phyloP scores from a whole-genome alignment of 2,329 filamentous ascomycete species.

The Colletotrichum sp. region DNA sequence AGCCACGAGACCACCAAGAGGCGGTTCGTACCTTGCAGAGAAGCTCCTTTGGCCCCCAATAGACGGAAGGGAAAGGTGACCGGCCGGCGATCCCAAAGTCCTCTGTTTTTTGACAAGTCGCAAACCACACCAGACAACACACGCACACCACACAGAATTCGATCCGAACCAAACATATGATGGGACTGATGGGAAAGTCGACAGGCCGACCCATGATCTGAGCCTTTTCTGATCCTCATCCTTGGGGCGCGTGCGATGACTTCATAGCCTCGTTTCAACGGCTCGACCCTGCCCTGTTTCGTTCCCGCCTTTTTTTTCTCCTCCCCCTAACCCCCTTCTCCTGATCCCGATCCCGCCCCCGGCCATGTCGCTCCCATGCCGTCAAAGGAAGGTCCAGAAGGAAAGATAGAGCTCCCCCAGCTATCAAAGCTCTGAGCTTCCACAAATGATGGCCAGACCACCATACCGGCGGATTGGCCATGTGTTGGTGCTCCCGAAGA shows the following conservation, averaged over 20 bases:
- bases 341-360: neutral
- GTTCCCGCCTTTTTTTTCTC: neutral
- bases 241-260: conserved; percentile 7
- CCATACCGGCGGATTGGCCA: neutral
- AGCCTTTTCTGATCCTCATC: conserved; percentile 3
- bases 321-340: neutral
- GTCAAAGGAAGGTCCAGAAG: neutral
- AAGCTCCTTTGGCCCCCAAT: neutral
- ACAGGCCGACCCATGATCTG: neutral
- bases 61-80: neutral
- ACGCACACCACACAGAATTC: neutral
- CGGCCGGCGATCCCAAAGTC: neutral
- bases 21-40: conserved; percentile 18
- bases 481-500: neutral
- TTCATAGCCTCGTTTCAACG: conserved; percentile 17
- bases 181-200: neutral
- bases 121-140: neutral
- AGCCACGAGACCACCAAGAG: conserved; percentile 12
- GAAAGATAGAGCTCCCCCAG: neutral
- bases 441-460: neutral
- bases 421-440: neutral
- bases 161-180: neutral
- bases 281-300: conserved; percentile 5
- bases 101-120: neutral
- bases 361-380: neutral